phyloP scores from a whole-genome alignment of 495 filamentous ascomycete species.

The Lasiosphaeris hirsuta region DNA sequence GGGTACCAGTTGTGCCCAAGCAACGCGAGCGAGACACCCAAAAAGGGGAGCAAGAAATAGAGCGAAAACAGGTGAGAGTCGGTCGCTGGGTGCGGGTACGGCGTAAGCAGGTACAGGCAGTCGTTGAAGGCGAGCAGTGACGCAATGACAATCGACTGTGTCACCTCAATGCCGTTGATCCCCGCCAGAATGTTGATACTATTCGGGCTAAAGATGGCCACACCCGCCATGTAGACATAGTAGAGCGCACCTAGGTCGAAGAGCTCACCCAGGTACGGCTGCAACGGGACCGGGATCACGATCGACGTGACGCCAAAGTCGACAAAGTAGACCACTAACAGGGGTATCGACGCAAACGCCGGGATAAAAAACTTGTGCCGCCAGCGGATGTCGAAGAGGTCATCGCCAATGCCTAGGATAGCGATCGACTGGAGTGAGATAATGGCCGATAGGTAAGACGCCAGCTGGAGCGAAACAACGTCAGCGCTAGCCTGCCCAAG shows the following conservation, averaged over 20 bases:
- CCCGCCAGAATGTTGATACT: slow-evolving; percentile 98
- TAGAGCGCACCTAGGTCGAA: slow-evolving; percentile 79
- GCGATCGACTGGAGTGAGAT: slow-evolving; percentile 85
- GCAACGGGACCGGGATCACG: slow-evolving; percentile 80
- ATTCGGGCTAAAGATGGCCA: slow-evolving; percentile 60
- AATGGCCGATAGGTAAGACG: slow-evolving; percentile 90
- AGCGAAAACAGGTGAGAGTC: slow-evolving; percentile 95
- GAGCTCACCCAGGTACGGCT: slow-evolving; percentile 74
- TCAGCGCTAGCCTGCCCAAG: too few relatives aligned
- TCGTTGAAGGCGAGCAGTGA: slow-evolving; percentile 82
- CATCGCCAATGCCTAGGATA: slow-evolving; percentile 89
- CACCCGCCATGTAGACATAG: slow-evolving; percentile 46
- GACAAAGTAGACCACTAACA: slow-evolving; percentile 96
- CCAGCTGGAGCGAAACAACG: slow-evolving; percentile 56
- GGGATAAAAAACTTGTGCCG: slow-evolving; percentile 98
- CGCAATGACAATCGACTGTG: slow-evolving; percentile 89
- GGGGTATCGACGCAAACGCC: slow-evolving; percentile 86
- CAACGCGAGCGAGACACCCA: slow-evolving; percentile 86
- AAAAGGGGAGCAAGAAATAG: slow-evolving; percentile 89
- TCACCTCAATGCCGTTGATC: slow-evolving; percentile 95
- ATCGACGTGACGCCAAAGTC: slow-evolving; percentile 96
- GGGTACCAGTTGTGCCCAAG: slow-evolving; percentile 95
- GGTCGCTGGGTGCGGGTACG: slow-evolving; percentile 86
- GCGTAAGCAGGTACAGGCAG: slow-evolving; percentile 69
- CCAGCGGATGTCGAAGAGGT: slow-evolving; percentile 98